Conservation (phyloP, 495 filamentous ascomycete genomes). For the Antarctomyces pellizariae region DNA sequence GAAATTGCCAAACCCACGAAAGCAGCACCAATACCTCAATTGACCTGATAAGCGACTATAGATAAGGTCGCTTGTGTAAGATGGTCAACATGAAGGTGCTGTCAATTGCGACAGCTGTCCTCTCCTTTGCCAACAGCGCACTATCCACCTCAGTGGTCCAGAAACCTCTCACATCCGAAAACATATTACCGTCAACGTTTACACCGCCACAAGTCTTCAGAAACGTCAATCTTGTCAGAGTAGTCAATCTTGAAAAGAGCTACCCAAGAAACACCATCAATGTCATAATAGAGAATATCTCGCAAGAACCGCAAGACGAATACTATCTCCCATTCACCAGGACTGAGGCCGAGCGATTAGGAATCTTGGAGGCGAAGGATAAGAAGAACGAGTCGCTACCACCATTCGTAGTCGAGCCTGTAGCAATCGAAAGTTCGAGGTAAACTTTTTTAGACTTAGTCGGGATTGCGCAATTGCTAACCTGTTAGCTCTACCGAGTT, state of each 20-base stretch:
- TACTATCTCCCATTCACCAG: slow-evolving; percentile 75
- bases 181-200: slow-evolving; percentile 41
- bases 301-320: slow-evolving; percentile 46
- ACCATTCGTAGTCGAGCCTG: slow-evolving; percentile 41
- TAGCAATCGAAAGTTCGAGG: slow-evolving; percentile 40
- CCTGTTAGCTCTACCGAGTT: slow-evolving; percentile 49
- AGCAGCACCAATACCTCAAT: too few relatives aligned
- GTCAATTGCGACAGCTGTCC: slow-evolving; percentile 23
- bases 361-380: slow-evolving; percentile 73
- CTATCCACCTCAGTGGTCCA: slow-evolving; percentile 14
- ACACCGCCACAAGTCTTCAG: slow-evolving; percentile 76
- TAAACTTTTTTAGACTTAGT: slow-evolving; percentile 13
- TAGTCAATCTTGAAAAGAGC: slow-evolving; percentile 76
- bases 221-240: slow-evolving; percentile 74
- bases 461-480: too few relatives aligned
- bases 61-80: too few relatives aligned
- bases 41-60: too few relatives aligned
- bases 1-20: too few relatives aligned
- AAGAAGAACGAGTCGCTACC: slow-evolving; percentile 52
- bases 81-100: slow-evolving; percentile 29
- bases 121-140: slow-evolving; percentile 17
- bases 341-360: slow-evolving; percentile 47
- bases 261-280: slow-evolving; percentile 81
- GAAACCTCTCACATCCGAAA: slow-evolving; percentile 16
- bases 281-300: slow-evolving; percentile 76